Evolutionary conservation across 306 rosid genomes (phyloP).

Genomic region (Trichosanthes cucumerina): DNA sequence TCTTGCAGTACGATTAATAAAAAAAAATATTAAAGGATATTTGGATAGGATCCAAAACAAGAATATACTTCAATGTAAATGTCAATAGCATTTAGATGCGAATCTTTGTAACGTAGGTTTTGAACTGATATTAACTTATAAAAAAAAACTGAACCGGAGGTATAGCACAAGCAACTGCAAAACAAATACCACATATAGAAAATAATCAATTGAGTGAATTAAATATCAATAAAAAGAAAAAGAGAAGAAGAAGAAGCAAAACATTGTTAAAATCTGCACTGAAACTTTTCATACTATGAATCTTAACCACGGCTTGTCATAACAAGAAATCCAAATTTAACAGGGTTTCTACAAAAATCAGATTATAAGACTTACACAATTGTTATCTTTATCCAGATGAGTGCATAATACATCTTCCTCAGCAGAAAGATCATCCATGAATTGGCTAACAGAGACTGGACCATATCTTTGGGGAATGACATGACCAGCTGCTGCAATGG

Average conservation of each 20-base stretch:
- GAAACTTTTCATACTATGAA: neutral
- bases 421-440: conserved; percentile 95
- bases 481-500: conserved; percentile 93
- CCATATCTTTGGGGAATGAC: conserved; percentile 78
- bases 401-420: conserved; percentile 67
- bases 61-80: neutral
- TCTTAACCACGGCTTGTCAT: neutral
- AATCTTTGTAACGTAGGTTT: neutral
- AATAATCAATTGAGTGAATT: neutral
- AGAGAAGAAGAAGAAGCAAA: neutral
- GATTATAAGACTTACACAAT: conserved; percentile 47
- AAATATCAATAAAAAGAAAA: neutral
- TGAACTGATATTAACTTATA: neutral
- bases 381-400: conserved; percentile 45
- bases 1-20: neutral
- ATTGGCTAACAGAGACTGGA: conserved; percentile 95
- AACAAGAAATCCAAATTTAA: neutral
- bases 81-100: neutral
- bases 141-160: neutral
- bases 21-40: neutral
- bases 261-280: neutral
- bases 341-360: neutral
- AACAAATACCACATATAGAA: neutral
- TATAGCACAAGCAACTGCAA: neutral
- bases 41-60: neutral